Conservation (phyloP, 1,284 basidiomycete genomes). For the Cryptococcus jaspeensis region DNA sequence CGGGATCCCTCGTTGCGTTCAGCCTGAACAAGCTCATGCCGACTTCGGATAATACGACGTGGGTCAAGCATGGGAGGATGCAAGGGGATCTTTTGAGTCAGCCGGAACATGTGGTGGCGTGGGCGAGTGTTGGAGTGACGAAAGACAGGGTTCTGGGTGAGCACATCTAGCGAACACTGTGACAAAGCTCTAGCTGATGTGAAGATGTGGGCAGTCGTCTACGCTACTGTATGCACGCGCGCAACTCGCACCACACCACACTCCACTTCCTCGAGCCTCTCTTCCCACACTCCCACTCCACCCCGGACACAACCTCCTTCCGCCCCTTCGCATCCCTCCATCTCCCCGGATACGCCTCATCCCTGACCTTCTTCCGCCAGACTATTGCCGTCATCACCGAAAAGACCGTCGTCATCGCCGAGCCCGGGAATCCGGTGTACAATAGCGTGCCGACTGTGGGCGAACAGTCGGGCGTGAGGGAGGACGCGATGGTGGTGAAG, state of each 20-base stretch:
- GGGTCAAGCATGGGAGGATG: conserved; percentile 17
- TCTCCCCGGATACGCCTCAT: conserved; percentile 34
- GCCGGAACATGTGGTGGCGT: conserved; percentile 23
- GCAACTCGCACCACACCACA: conserved; percentile 23
- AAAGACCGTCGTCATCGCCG: conserved; percentile 34
- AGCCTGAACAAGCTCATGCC: conserved; percentile 32
- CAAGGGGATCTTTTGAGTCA: conserved; percentile 23
- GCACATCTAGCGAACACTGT: neutral
- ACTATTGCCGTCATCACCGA: conserved; percentile 37
- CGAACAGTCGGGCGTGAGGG: conserved; percentile 3
- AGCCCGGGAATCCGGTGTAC: conserved; percentile 33
- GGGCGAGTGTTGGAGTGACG: conserved; percentile 30
- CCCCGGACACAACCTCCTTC: conserved; percentile 14
- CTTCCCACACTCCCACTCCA: neutral
- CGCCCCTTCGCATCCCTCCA: conserved; percentile 26
- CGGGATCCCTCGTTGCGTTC: conserved; percentile 28
- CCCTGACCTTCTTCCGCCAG: conserved; percentile 37
- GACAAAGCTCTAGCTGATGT: neutral
- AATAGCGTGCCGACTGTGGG: conserved; percentile 31
- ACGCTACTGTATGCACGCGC: conserved; percentile 18
- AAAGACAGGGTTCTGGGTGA: conserved; percentile 33
- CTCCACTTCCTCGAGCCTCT: conserved; percentile 34
- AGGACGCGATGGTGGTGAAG: conserved; percentile 15
- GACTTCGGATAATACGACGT: conserved; percentile 32
- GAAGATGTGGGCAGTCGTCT: conserved; percentile 15